phyloP scores from a whole-genome alignment of 345 rosid genomes.

The Moringa oleifera region DNA sequence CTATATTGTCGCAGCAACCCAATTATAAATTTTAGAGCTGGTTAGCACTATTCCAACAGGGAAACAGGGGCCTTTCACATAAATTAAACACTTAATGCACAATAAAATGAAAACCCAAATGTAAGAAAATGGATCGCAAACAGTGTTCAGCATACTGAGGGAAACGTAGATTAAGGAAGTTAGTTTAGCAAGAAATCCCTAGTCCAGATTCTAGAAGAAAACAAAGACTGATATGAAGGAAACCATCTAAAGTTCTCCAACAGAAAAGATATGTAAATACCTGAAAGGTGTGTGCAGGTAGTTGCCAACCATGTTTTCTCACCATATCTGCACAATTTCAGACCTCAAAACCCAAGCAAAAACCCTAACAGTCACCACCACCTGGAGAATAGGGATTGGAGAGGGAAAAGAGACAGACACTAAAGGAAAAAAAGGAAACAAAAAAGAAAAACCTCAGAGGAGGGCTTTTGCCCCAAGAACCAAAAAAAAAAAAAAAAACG shows the following conservation, averaged over 20 bases:
- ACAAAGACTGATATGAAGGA: background rate
- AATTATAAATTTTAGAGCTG: too few species aligned
- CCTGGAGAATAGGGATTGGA: conserved; percentile 1
- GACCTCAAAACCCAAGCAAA: conserved; percentile 21
- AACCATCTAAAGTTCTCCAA: conserved; percentile 1
- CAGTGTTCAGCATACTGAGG: background rate
- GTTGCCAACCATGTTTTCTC: conserved; percentile 98
- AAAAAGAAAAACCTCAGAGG: background rate
- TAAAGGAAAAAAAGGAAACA: conserved; percentile 6
- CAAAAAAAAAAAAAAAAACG: too few species aligned
- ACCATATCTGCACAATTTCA: conserved; percentile 47
- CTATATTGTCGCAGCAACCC: background rate
- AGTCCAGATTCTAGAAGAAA: background rate
- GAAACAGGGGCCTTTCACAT: background rate
- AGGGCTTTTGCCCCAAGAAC: too few species aligned
- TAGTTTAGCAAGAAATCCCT: background rate
- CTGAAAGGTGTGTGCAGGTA: conserved; percentile 96
- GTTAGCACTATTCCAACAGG: background rate
- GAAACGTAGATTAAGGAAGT: background rate
- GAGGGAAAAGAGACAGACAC: conserved; percentile 7
- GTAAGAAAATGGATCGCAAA: background rate
- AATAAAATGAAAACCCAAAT: conserved; percentile 14
- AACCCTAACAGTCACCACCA: conserved; percentile 8
- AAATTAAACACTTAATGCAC: conserved; percentile 2
- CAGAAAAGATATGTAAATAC: conserved; percentile 20